Conservation (phyloP, 2,329 filamentous ascomycete species). For the Venturia nashicola region DNA sequence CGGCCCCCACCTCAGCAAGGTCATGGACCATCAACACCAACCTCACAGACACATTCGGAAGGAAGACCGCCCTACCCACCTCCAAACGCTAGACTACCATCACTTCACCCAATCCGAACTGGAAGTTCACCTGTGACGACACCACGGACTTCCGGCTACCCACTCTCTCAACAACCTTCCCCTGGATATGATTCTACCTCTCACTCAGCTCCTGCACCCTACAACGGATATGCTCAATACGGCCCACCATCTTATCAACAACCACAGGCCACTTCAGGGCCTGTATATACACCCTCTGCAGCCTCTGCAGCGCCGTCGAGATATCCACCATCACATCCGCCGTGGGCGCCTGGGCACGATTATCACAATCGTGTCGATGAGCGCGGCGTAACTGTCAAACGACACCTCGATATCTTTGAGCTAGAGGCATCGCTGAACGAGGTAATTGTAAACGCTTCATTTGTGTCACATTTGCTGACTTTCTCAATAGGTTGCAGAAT, state of each 20-base stretch:
- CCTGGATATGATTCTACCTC: conserved; percentile 7
- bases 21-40: conserved; percentile 1
- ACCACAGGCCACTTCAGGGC: background rate
- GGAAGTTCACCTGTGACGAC: conserved; percentile 2
- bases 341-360: background rate
- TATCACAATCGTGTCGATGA: conserved; percentile 2
- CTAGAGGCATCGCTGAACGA: conserved; percentile 40
- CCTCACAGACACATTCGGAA: background rate
- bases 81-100: conserved; percentile 5
- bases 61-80: background rate
- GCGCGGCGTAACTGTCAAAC: conserved; percentile 42
- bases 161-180: background rate
- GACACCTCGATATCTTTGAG: conserved; percentile 51
- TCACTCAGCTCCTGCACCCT: background rate
- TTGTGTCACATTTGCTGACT: background rate
- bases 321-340: background rate
- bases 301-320: background rate
- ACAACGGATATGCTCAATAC: background rate
- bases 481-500: conserved; percentile 28
- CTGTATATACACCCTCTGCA: background rate
- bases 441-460: conserved; percentile 19
- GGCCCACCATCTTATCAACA: conserved; percentile 5
- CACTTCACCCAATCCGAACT: conserved; percentile 10
- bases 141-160: background rate
- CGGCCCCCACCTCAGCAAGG: conserved; percentile 2